Conservation (phyloP, 1,284 basidiomycete genomes). For the Ceratobasidium sp. region DNA sequence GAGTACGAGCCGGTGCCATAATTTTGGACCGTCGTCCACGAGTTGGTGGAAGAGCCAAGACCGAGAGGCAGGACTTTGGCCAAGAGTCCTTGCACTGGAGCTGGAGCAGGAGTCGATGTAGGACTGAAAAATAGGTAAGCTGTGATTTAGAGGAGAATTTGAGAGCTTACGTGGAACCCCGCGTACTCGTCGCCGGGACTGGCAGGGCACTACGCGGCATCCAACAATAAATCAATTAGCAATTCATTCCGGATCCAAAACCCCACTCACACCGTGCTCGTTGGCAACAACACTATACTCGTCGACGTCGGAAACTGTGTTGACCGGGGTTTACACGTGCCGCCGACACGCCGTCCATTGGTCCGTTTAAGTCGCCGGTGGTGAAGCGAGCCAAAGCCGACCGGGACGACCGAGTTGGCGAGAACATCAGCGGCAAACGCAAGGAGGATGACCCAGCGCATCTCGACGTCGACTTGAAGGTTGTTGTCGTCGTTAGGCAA, state of each 20-base stretch:
- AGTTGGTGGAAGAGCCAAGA: constrained; percentile 20
- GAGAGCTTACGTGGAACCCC: neutral
- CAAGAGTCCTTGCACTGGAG: neutral
- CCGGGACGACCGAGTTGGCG: constrained; percentile 21
- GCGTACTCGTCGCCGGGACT: neutral
- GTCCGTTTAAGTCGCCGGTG: constrained; percentile 30
- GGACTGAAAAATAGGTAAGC: constrained; percentile 15
- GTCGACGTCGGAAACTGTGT: constrained; percentile 16
- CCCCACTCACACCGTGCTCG: neutral
- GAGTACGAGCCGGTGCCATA: neutral
- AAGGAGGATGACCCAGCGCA: constrained; percentile 30
- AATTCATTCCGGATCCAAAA: neutral
- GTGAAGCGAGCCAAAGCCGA: constrained; percentile 23
- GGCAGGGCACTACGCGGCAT: neutral
- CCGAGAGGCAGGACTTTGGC: constrained; percentile 40
- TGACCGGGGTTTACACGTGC: constrained; percentile 25
- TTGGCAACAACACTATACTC: neutral
- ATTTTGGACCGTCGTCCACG: constrained; percentile 40
- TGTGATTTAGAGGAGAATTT: neutral
- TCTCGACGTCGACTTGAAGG: neutral
- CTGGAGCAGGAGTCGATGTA: constrained; percentile 15
- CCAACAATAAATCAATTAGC: neutral
- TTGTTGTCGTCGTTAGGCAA: neutral
- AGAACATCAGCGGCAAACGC: constrained; percentile 29
- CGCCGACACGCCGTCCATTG: constrained; percentile 16